Base-by-base conservation (phyloP, 2,329 filamentous ascomycete genomes). In the Aaosphaeria pasadenensis region DNA sequence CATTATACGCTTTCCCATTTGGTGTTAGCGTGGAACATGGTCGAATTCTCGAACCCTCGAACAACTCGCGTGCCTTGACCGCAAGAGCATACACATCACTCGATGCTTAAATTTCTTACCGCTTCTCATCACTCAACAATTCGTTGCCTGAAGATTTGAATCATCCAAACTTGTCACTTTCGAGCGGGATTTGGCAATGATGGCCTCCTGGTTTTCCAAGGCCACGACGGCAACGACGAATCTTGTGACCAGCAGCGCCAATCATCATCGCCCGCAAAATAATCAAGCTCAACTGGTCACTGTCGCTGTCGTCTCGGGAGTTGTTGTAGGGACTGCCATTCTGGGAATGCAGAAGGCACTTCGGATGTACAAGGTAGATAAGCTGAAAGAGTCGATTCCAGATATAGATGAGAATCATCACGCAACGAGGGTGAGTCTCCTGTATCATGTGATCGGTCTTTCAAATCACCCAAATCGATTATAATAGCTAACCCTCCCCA, bases 231-330 rank as follows among this genome's bases (percentile, higher is more conserved):
- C 17, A 24, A 24, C 17, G 17, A 24, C 17, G 17, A 24, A 24
- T 24, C 17, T 24, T 24, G 17, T 24, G 17, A 24, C 17, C 17
- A 24, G 17, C 17, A 24, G 17, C 17, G 17, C 17, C 17, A 24
- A 24, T 24, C 17, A 24, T 24, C 17, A 24, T 24, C 17, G 17
- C 17, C 17, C 17, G 17, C 17, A 69, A 36, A 77, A 73, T 38
- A 77, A 77, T 61, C 69, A 73, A 58, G 69, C 75, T 39, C 88
- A 91, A 66, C 74, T 94, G 33, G 80, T 84, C 13, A 81, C 85
- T 3, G 90, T 88, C 0, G 89, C 89, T 2, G 74, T 89, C 24
- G 67, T 77, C 7, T 78, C 77, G 4, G 73, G 73, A 7, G 71
- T 72, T 6, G 60, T 79, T 5, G 75, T 78, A 29, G 75, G 72